Base-by-base conservation (phyloP, 164 flowering plant genomes). In the Santalum album region DNA sequence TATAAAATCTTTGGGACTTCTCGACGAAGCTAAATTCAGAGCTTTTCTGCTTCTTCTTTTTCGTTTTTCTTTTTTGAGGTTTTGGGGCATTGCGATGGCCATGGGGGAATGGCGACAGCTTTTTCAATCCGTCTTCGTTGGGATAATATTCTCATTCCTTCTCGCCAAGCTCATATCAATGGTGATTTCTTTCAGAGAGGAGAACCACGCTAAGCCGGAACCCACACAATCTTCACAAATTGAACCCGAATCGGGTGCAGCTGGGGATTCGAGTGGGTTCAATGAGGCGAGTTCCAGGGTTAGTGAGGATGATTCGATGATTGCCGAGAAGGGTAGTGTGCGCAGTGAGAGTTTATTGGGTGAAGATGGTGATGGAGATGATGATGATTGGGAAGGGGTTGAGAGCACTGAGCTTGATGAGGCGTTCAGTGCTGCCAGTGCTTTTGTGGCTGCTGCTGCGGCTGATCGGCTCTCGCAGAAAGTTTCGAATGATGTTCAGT, bases 371-470 rank as follows among this genome's bases (percentile, higher is more conserved):
- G 66, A n/a, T n/a, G n/a, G 67, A n/a, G 83, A 71, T 17, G 90
- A 82, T 59, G 91, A 78, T 51, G 95, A 87, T 72, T 94, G 97
- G 99, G 99, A 90, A 60, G 99, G 96, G 9, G 90, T 90, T 7
- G 99, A 90, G 76, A 81, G 83, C 54, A 87, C 95, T 24, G 99
- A 90, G 55, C 55, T 94, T 39, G 99, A 94, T 60, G 99, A 90
- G 67, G 68, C 63, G 3, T 94, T 94, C 48, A 87, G 87, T 68
- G 99, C 97, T 10, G 99, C 99, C 4, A 81, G 89, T 25, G 78
- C 97, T 3, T 94, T 94, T 61, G 95, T 94, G 34, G 99, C 97
- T 0, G 77, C 96, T 0, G 57, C 95, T 2, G 99, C 99, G 11
- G 79, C 95, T 1, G 92, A 88, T 67, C 66, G 90, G 40, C 34